Evolutionary conservation across 352 stramenopile species (phyloP), one percentile per base, ranked within the genome.

Genomic region (Phytophthora rubi): DNA sequence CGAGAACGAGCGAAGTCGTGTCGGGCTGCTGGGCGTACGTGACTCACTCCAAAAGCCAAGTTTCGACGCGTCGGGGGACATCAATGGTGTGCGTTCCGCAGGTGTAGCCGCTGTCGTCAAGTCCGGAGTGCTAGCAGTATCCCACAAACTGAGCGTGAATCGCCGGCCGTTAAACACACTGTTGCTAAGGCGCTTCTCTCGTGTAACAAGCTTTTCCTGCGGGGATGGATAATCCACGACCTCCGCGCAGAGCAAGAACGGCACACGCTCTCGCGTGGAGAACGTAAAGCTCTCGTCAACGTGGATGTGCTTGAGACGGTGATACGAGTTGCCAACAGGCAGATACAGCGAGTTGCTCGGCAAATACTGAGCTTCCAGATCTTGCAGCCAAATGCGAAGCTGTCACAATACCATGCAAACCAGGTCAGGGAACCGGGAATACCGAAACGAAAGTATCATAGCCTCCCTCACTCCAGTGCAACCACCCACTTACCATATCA

Each of bases 41-140:
- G 82, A 86, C 52, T 93, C 84, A 53, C 88, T 95, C 88, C 88
- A 95, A 61, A 95, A 95, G 16, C 88, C 88, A 2, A 95, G 76
- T 53, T 83, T 85, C 2, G 79, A 68, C 15, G 84, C 82, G 12
- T 94, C 83, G 6, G 83, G 81, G 5, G 83, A 92, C 55, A 80
- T 72, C 33, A 82, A 73, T 12, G 80, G 77, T 6, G 73, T 72
- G 7, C 77, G 79, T 21, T 87, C 78, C 1, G 81, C 62, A 21
- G 75, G 55, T 9, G 68, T 65, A 26, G 72, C 63, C 26, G 68
- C 61, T 51, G 73, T 60, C 28, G 35, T 53, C 13, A 80, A 48
- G 16, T 84, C 77, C 39, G 68, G 80, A 3, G 80, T 77, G 12
- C 68, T 81, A 7, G 81, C 73, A 28, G 75, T 80, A 62, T 93